Evolutionary conservation across 2,329 filamentous ascomycete species (phyloP).

Genomic region (Bipolaris gigantea): DNA sequence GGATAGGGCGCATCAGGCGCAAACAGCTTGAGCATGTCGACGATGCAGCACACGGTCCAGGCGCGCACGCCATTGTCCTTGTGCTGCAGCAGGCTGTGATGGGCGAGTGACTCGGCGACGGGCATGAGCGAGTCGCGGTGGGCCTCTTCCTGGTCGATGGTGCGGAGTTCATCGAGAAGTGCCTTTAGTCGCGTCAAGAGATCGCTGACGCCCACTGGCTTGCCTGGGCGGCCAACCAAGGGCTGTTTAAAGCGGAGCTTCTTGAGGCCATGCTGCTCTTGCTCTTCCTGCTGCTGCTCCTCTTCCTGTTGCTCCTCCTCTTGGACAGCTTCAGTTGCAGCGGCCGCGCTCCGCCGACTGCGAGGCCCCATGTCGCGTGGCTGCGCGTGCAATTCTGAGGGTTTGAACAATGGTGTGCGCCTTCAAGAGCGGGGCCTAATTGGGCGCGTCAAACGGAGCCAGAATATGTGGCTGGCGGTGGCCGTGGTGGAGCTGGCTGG

Average conservation of each 20-base stretch:
- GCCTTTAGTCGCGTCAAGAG: conserved; percentile 79
- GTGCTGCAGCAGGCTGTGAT: conserved; percentile 79
- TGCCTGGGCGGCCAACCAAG: conserved; percentile 88
- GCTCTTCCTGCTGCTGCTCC: conserved; percentile 25
- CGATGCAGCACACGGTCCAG: conserved; percentile 83
- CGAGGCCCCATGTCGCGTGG: conserved; percentile 45
- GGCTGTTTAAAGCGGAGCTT: conserved; percentile 78
- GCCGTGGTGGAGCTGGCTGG: conserved; percentile 14
- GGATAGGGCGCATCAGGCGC: conserved; percentile 96
- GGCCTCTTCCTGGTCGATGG: conserved; percentile 83
- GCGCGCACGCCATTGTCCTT: conserved; percentile 93
- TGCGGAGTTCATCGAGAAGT: conserved; percentile 78
- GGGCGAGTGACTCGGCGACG: conserved; percentile 82
- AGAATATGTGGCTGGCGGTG: background rate
- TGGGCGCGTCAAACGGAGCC: conserved; percentile 4
- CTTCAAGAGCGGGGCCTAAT: background rate
- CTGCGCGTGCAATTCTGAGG: conserved; percentile 24
- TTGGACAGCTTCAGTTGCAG: conserved; percentile 35
- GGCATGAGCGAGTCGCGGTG: conserved; percentile 80
- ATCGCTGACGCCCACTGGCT: conserved; percentile 80
- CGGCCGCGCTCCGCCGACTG: conserved; percentile 44
- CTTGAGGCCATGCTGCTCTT: conserved; percentile 53
- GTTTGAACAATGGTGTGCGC: background rate
- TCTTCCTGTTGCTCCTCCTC: conserved; percentile 26
- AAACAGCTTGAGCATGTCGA: conserved; percentile 89